A percentile compares a stretch with the other conserved stretches of the same genome.
These are phyloP conservation scores for Seminavis robusta DNA, from an alignment of 108 stramenopile species.

Conservation along the genomic window DNA sequence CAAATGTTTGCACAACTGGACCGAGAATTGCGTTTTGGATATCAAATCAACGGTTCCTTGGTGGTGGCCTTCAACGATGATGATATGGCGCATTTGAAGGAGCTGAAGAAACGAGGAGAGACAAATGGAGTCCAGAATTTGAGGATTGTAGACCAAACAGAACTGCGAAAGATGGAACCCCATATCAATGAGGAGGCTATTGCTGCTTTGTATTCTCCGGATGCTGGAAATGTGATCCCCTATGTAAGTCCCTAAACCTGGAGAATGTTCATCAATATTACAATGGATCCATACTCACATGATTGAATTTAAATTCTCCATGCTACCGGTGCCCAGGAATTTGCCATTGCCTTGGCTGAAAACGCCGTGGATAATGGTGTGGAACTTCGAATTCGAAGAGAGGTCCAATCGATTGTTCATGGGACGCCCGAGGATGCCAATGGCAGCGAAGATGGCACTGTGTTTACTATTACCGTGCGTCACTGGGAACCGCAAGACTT, in stretches of 20 bases:
- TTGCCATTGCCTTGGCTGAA: conserved; percentile 73
- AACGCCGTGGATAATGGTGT: conserved; percentile 88
- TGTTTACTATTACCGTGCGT: conserved; percentile 30
- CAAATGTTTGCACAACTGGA: conserved; percentile 83
- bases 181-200: conserved; percentile 53
- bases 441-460: conserved; percentile 7
- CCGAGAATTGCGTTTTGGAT: conserved; percentile 74
- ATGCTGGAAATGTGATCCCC: conserved; percentile 83
- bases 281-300: no score
- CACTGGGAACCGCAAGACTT: conserved; percentile 74
- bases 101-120: conserved; percentile 58
- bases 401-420: conserved; percentile 63
- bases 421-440: no score
- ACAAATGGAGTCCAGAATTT: conserved; percentile 75
- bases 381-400: conserved; percentile 67
- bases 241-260: conserved; percentile 60
- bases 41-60: conserved; percentile 73
- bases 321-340: no score
- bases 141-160: conserved; percentile 52
- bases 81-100: conserved; percentile 55
- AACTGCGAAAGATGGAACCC: conserved; percentile 65
- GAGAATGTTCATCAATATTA: no score
- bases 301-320: no score
- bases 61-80: conserved; percentile 64
- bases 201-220: conserved; percentile 72